phyloP scores from a whole-genome alignment of 2,329 filamentous ascomycete genomes.

The Beauveria pseudobassiana region DNA sequence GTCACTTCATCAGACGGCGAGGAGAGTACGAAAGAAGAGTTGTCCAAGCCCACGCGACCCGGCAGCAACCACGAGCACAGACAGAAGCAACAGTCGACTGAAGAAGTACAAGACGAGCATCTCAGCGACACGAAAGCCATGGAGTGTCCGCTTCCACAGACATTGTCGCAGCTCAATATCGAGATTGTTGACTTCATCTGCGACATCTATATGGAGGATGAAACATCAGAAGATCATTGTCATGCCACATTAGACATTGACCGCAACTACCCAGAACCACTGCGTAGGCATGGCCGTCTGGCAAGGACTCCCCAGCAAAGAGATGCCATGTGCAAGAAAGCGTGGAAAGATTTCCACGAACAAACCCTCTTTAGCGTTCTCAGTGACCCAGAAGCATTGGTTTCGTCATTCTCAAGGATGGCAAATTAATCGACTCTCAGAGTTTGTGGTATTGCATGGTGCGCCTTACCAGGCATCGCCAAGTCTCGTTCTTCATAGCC shows the following conservation, averaged over 20 bases:
- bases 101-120: slow-evolving; percentile 13
- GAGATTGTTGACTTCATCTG: slow-evolving; percentile 54
- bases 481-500: slow-evolving; percentile 53
- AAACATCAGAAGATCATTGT: slow-evolving; percentile 42
- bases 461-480: slow-evolving; percentile 50
- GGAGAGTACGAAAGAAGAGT: slow-evolving; percentile 10
- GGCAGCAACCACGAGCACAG: not conserved
- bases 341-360: slow-evolving; percentile 55
- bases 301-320: not conserved
- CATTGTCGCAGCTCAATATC: slow-evolving; percentile 44
- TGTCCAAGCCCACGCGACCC: not conserved
- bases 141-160: slow-evolving; percentile 43
- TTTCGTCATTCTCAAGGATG: slow-evolving; percentile 49
- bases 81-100: not conserved
- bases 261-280: slow-evolving; percentile 11
- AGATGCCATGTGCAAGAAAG: slow-evolving; percentile 19
- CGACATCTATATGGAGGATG: slow-evolving; percentile 50
- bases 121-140: slow-evolving; percentile 21
- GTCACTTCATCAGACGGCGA: slow-evolving; percentile 15
- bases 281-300: slow-evolving; percentile 10
- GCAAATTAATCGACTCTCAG: slow-evolving; percentile 50
- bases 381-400: slow-evolving; percentile 46
- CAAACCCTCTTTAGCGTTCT: slow-evolving; percentile 59
- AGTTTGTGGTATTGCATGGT: slow-evolving; percentile 57
- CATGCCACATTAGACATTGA: slow-evolving; percentile 28